Evolutionary conservation across 2,329 filamentous ascomycete species (phyloP), one percentile per base, ranked within the genome.

Genomic region (Alternaria solani): DNA sequence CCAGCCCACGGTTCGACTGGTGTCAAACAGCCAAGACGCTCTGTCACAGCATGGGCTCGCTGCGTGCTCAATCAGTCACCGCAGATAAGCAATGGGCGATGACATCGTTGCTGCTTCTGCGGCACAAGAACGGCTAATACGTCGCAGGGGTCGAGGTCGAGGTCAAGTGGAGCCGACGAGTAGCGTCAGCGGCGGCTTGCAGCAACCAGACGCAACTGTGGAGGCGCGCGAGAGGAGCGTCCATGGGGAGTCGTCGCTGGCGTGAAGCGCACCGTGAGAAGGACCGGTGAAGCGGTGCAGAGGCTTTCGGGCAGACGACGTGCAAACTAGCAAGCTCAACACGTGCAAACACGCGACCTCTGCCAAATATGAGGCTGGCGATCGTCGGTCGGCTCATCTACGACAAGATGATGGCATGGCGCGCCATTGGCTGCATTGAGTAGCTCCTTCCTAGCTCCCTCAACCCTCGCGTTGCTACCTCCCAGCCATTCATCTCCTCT

Each of bases 141-240:
- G 43, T 47, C 16, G 57, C 62, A 67, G 55, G 64, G 62, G 54
- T 53, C 11, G 32, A 42, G 52, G 39, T 30, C 18, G 23, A 49
- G 52, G 39, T 30, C 18, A n/a, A 49, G 66, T 65, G 60, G 66
- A 67, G 60, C 62, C 62, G 60, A 49, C 38, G 54, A 30, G 55
- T 67, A 67, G 66, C 61, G 64, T 62, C 64, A 62, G 64, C 64
- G 58, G 61, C 64, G 62, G 58, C 62, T 16, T 61, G 55, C 59
- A 64, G 65, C 54, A 54, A 38, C 32, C 47, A 49, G 41, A 51
- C 39, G 57, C 36, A 49, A 39, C 16, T 62, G 61, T 59, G 59
- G 34, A 30, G 46, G 32, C 30, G 46, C 44, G 44, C 46, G 46
- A 32, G 32, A 25, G 46, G 38, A 51, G 57, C 26, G 41, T 30